Conservation (phyloP, 2,329 filamentous ascomycete genomes). For the Metarhizium rileyi region DNA sequence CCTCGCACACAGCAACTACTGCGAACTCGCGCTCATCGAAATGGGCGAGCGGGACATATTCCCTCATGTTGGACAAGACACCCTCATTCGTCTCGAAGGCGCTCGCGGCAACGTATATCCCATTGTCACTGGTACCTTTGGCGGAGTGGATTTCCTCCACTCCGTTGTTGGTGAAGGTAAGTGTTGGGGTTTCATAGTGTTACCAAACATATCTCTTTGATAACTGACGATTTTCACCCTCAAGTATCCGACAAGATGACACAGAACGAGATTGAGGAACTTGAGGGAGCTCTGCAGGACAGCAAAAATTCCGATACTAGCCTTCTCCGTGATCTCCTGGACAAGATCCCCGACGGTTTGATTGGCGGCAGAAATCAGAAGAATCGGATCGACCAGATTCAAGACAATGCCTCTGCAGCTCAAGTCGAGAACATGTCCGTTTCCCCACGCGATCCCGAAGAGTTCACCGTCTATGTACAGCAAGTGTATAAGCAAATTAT, state of each 20-base stretch:
- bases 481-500: conserved; percentile 71
- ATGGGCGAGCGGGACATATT: conserved; percentile 74
- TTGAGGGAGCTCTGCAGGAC: conserved; percentile 71
- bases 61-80: conserved; percentile 72
- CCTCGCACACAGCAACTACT: conserved; percentile 89
- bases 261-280: conserved; percentile 81
- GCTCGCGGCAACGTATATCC: conserved; percentile 62
- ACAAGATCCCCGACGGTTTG: conserved; percentile 72
- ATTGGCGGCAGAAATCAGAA: conserved; percentile 69
- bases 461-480: conserved; percentile 68
- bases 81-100: conserved; percentile 60
- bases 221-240: neutral
- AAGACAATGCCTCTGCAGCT: conserved; percentile 62
- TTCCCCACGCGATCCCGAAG: conserved; percentile 71
- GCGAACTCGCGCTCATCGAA: conserved; percentile 78
- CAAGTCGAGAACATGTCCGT: conserved; percentile 68
- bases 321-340: conserved; percentile 67
- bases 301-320: conserved; percentile 57
- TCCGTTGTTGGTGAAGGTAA: conserved; percentile 64
- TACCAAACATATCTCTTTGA: neutral
- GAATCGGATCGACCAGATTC: conserved; percentile 67
- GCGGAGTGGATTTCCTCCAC: conserved; percentile 88
- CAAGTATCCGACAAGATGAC: conserved; percentile 77
- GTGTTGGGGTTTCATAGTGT: conserved; percentile 4
- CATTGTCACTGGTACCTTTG: conserved; percentile 83